A percentile compares a stretch with the other conserved stretches of the same genome.
Evolutionary conservation across 148 eudicot species (phyloP).

Genomic region (Camellia japonica): DNA sequence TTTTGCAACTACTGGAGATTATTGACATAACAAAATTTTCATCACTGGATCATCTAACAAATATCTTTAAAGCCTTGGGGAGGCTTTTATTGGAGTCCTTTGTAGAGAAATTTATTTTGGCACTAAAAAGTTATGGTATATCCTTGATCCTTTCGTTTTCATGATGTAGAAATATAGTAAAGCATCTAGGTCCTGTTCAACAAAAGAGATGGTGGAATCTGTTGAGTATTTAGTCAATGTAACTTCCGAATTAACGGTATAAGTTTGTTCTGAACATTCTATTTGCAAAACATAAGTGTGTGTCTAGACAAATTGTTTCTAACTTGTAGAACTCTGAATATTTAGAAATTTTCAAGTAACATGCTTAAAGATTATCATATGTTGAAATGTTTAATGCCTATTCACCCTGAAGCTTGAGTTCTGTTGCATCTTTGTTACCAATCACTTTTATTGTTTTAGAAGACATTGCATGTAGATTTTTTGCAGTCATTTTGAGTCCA

Average conservation of each 20-base stretch:
- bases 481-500: background rate
- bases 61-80: constrained; percentile 66
- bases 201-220: background rate
- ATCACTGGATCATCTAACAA: constrained; percentile 34
- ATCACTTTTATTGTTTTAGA: background rate
- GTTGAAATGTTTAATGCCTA: background rate
- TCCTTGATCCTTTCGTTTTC: constrained; percentile 9
- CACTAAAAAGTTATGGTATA: constrained; percentile 59
- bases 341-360: background rate
- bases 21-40: constrained; percentile 69
- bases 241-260: background rate
- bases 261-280: background rate
- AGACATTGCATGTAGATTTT: background rate
- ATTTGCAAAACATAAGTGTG: background rate
- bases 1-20: constrained; percentile 50
- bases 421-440: background rate
- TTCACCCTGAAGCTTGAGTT: background rate
- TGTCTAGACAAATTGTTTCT: background rate
- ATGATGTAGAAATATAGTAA: background rate
- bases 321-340: background rate
- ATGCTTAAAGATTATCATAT: background rate
- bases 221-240: background rate
- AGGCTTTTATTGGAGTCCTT: constrained; percentile 59
- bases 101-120: constrained; percentile 50
- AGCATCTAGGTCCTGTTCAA: background rate